phyloP scores from a whole-genome alignment of 1,284 basidiomycete species.

The Microbotryum violaceum region DNA sequence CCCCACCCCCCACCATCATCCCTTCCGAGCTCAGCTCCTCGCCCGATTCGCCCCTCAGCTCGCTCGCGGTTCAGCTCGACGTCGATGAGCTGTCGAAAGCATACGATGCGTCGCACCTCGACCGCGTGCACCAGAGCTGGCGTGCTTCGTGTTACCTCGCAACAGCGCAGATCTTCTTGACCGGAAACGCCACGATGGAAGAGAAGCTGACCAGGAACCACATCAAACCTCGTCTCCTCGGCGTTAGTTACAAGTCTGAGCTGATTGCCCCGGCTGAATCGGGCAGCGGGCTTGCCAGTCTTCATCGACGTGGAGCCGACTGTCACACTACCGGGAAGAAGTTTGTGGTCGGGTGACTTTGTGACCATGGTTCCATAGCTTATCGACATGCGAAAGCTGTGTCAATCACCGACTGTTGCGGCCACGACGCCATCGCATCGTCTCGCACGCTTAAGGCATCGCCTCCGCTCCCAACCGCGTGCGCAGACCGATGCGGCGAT shows the following conservation, averaged over 20 bases:
- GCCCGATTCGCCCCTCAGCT: conserved; percentile 23
- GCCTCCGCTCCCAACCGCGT: conserved; percentile 49
- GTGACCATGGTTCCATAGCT: too few relatives aligned
- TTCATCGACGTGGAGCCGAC: too few relatives aligned
- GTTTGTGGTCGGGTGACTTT: too few relatives aligned
- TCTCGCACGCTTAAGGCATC: neutral
- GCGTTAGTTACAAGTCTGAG: neutral
- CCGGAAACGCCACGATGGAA: conserved; percentile 55
- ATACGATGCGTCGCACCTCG: conserved; percentile 35
- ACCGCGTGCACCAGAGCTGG: conserved; percentile 44
- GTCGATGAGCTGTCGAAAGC: conserved; percentile 16
- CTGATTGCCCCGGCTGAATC: too few relatives aligned
- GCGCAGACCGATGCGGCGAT: too few relatives aligned
- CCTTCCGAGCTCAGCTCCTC: conserved; percentile 9
- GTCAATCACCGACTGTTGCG: too few relatives aligned
- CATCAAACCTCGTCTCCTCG: conserved; percentile 29
- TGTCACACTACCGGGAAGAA: too few relatives aligned
- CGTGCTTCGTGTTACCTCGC: conserved; percentile 38
- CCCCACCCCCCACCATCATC: conserved; percentile 18
- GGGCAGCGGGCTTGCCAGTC: too few relatives aligned
- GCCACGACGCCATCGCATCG: neutral
- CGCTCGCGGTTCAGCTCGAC: conserved; percentile 43
- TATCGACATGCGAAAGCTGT: too few relatives aligned
- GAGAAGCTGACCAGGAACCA: conserved; percentile 33
- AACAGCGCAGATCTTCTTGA: conserved; percentile 56